These are phyloP conservation scores for Cordyceps tenuipes DNA, from an alignment of 2,329 filamentous ascomycete species.

Conservation along the genomic window DNA sequence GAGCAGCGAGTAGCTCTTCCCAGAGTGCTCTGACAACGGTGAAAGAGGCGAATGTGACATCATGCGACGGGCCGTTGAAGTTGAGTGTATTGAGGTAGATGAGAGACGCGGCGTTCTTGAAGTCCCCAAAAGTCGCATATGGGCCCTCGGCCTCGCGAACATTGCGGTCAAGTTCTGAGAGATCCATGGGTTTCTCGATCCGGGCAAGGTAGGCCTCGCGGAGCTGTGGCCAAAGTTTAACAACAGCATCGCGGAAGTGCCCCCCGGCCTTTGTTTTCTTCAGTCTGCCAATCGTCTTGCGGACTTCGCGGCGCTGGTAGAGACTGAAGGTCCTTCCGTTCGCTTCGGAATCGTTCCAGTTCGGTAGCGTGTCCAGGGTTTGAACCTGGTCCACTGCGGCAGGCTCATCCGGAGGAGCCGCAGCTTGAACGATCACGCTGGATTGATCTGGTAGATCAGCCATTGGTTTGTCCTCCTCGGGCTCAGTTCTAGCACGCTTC, in stretches of 20 bases:
- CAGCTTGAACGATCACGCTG: slow-evolving; percentile 13
- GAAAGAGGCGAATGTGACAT: slow-evolving; percentile 53
- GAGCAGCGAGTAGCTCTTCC: slow-evolving; percentile 34
- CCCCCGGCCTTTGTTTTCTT: slow-evolving; percentile 80
- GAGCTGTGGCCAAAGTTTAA: slow-evolving; percentile 64
- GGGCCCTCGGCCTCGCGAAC: slow-evolving; percentile 52
- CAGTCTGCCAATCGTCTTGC: slow-evolving; percentile 60
- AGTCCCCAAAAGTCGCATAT: slow-evolving; percentile 63
- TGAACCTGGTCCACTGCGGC: slow-evolving; percentile 8
- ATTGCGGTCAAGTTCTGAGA: slow-evolving; percentile 72
- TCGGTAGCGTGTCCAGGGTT: slow-evolving; percentile 25
- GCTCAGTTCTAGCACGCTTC: slow-evolving; percentile 73
- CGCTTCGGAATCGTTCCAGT: slow-evolving; percentile 34
- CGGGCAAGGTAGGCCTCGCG: slow-evolving; percentile 63
- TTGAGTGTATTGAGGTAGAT: slow-evolving; percentile 69
- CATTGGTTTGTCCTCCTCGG: slow-evolving; percentile 31
- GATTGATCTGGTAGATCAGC: background rate
- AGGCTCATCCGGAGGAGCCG: slow-evolving; percentile 14
- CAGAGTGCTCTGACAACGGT: slow-evolving; percentile 49
- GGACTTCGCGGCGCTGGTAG: slow-evolving; percentile 52
- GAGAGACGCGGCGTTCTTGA: slow-evolving; percentile 65
- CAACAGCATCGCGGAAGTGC: slow-evolving; percentile 71
- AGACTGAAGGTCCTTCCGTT: slow-evolving; percentile 45
- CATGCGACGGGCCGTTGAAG: slow-evolving; percentile 77
- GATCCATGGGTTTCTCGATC: slow-evolving; percentile 73